Conservation (phyloP, 2,329 filamentous ascomycete species). For the Byssochlamys sp. region DNA sequence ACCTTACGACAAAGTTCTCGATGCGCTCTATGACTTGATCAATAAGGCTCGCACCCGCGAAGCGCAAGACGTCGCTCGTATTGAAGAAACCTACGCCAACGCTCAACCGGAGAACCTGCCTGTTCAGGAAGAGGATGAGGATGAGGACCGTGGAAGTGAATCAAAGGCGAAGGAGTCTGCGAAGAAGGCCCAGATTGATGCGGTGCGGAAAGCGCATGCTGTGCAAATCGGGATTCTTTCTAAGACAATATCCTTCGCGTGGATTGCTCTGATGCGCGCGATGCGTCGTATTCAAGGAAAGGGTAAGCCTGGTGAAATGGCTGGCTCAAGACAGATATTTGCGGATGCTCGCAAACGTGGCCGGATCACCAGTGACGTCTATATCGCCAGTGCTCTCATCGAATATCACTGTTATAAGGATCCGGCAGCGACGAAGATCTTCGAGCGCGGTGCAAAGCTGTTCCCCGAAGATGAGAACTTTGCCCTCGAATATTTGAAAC, state of each 20-base stretch:
- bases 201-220: constrained; percentile 56
- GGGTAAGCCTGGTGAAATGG: constrained; percentile 56
- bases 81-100: constrained; percentile 46
- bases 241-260: constrained; percentile 79
- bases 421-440: constrained; percentile 82
- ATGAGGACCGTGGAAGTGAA: constrained; percentile 42
- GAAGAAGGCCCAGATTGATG: constrained; percentile 47
- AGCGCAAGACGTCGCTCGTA: constrained; percentile 48
- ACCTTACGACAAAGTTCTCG: constrained; percentile 72
- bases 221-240: constrained; percentile 67
- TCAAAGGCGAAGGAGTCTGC: constrained; percentile 43
- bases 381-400: constrained; percentile 83
- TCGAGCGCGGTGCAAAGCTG: constrained; percentile 83
- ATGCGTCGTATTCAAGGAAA: constrained; percentile 90
- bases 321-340: constrained; percentile 79
- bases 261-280: constrained; percentile 87
- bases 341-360: constrained; percentile 78
- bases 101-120: constrained; percentile 30
- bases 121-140: constrained; percentile 43
- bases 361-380: constrained; percentile 84
- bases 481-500: constrained; percentile 90
- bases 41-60: constrained; percentile 61
- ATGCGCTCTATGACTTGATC: constrained; percentile 78
- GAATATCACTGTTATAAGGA: constrained; percentile 96
- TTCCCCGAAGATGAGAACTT: constrained; percentile 92